phyloP scores from a whole-genome alignment of 768 basidiomycete species.

The Pleurotus djamor region DNA sequence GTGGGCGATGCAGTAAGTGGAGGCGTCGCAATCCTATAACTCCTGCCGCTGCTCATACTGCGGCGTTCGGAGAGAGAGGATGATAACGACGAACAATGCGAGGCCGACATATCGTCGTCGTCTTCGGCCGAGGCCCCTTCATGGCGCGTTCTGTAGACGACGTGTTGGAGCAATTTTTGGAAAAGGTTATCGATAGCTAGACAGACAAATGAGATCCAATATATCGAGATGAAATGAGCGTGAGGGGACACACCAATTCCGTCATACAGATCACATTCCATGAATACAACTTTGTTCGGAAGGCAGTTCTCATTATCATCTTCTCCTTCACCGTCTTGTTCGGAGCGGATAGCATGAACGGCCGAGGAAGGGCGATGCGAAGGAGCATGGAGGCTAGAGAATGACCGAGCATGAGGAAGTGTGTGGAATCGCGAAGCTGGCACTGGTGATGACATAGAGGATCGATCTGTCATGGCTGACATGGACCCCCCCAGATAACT shows the following conservation, averaged over 20 bases:
- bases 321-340: not conserved
- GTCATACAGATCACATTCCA: not conserved
- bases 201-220: not conserved
- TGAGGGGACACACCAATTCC: not conserved
- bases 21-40: too few species aligned
- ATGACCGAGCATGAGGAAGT: not conserved
- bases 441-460: not conserved
- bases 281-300: conserved; percentile 1
- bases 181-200: not conserved
- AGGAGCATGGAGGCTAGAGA: not conserved
- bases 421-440: not conserved
- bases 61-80: too few species aligned
- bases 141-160: not conserved
- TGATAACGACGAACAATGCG: too few species aligned
- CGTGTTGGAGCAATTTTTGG: not conserved
- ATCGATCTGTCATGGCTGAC: not conserved
- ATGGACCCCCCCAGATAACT: not conserved
- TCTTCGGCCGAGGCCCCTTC: not conserved
- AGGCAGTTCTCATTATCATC: conserved; percentile 1
- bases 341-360: too few species aligned
- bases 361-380: not conserved
- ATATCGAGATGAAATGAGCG: too few species aligned
- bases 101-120: not conserved
- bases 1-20: too few species aligned
- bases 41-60: too few species aligned